Base-by-base conservation (phyloP, 73 alveolate genomes). In the Vitrella brassicaformis region DNA sequence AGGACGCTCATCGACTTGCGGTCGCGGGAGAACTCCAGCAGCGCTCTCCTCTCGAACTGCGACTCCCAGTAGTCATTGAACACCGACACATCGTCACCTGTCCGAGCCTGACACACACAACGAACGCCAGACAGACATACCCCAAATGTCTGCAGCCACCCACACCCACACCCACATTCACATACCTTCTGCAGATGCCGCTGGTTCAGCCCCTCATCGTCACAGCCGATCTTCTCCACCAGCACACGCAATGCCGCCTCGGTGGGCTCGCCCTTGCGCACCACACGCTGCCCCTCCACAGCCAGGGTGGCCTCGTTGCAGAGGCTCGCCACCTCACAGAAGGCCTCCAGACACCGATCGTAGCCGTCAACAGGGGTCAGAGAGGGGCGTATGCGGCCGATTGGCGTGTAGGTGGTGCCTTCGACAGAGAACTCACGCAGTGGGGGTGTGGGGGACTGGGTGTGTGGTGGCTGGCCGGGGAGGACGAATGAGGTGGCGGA, bases 1-100 rank as follows among this genome's bases (percentile, higher is more conserved):
- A 97, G 92, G 7, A 91, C 92, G 31, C 96, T 85, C 99, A 97
- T 95, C 84, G 93, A 87, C 90, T 97, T 95, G 84, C 99, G 92
- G 75, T 95, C 98, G 18, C 95, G 83, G 30, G 97, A 79, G 84
- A 94, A 94, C 72, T 94, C 98, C 67, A 92, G 85, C 28, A 93
- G 79, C 27, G 96, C 80, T 68, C 88, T 72, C 68, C 73, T 66
- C 68, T 65, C 31, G 26, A 74, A 67, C 25, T 30, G 47, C 0
- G 25, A 19, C 25, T 46, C 27, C 81, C 81, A 74, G 69, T 66
- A 74, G 69, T 66, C 81, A 68, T 74, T 74, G 81, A 75, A 75
- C 32, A 39, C 68, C 66, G 27, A 25, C 28, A 31, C 76, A 28
- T 19, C 22, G 28, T 45, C 47, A 10, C 28, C 10, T 18, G 47